Conservation (phyloP, 805 yeast genomes). For the Candida easanensis region DNA sequence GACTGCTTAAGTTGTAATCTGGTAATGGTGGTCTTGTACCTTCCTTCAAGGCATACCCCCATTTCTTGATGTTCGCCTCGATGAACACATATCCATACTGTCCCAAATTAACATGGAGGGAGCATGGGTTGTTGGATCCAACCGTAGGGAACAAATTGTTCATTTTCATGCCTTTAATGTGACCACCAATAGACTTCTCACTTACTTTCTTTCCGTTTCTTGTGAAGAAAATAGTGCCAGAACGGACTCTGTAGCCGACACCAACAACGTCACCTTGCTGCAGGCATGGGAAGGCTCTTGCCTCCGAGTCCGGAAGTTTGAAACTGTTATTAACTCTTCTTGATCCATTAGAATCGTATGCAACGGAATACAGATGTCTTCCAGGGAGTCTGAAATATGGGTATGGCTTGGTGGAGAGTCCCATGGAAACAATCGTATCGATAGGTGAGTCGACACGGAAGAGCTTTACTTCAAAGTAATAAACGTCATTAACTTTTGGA, state of each 20-base stretch:
- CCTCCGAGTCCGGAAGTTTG: conserved; percentile 25
- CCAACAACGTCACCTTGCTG: conserved; percentile 92
- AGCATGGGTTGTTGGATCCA: conserved; percentile 37
- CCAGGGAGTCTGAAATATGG: conserved; percentile 80
- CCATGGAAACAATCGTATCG: conserved; percentile 58
- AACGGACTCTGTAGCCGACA: conserved; percentile 76
- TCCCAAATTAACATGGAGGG: conserved; percentile 60
- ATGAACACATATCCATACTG: conserved; percentile 77
- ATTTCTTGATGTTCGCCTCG: conserved; percentile 80
- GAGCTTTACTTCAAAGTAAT: conserved; percentile 65
- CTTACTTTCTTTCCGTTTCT: conserved; percentile 83
- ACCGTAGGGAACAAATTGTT: conserved; percentile 49
- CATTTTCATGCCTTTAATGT: conserved; percentile 54
- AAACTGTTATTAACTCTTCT: conserved; percentile 64
- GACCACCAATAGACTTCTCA: conserved; percentile 21
- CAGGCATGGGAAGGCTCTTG: conserved; percentile 40
- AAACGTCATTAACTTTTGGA: conserved; percentile 48
- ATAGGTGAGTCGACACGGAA: conserved; percentile 36
- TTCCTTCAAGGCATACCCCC: conserved; percentile 81
- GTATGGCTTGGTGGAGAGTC: conserved; percentile 69
- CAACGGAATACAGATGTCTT: conserved; percentile 62
- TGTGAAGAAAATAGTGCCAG: conserved; percentile 88
- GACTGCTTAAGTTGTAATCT: conserved; percentile 75
- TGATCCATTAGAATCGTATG: conserved; percentile 72
- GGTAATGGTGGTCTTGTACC: conserved; percentile 95